Evolutionary conservation across 2,329 filamentous ascomycete species (phyloP), one percentile per base, ranked within the genome.

Genomic region (Fonsecaea monophora): DNA sequence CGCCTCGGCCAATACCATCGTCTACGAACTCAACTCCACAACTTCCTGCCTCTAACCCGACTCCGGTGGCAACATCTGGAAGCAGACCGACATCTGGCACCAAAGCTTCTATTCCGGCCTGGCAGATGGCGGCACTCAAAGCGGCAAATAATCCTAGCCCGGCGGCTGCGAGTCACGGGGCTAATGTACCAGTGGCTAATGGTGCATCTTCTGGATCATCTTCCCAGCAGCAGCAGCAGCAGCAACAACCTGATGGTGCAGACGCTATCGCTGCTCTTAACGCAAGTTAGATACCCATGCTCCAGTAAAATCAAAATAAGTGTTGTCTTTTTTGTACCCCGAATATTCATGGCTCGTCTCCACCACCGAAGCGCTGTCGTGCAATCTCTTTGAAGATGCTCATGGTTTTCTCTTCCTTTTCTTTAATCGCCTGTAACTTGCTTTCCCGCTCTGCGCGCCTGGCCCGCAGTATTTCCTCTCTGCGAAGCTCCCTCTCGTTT

Each of bases 331-430:
- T 25, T 50, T 10, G 25, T 5, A 12, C 12, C 12, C 18, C 45
- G 3, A 9, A 10, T 10, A 13, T 3, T 50, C 45, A 50, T 25
- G 45, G 12, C 10, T 18, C 40, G 7, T 62, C 57, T 40, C 62
- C 65, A 13, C 68, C 68, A 32, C 92, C 92, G 83, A 92, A 97
- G 70, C 91, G 85, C 80, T 92, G 87, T 79, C 85, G 90, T 15
- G 93, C 94, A 79, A 98, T 79, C 73, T 89, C 87, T 79, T 85
- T 90, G 74, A 98, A 75, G 84, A 92, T 93, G 57, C 87, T 87
- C 83, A 97, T 92, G 1, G 92, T 96, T 75, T 87, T 88, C 70
- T 93, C 89, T 79, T 98, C 94, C 78, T 92, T 91, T 73, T 87
- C 86, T 74, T 86, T 84, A 78, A 92, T 89, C 71, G 86, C 87